These are phyloP conservation scores for Fusarium oxysporum DNA, from an alignment of 2,329 filamentous ascomycete species.

Conservation along the genomic window DNA sequence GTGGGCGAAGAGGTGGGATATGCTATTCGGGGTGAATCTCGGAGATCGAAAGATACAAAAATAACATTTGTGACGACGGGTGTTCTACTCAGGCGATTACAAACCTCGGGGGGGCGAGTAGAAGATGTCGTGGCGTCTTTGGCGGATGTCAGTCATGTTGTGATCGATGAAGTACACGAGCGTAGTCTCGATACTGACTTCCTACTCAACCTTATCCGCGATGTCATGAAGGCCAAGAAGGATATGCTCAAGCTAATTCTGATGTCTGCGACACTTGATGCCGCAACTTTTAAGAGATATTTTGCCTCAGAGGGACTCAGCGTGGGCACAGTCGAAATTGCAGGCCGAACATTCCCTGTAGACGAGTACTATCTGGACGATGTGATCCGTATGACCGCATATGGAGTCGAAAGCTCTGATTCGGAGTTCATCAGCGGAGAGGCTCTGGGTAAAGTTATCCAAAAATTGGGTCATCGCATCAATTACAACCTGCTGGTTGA, in stretches of 20 bases:
- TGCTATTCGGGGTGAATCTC: slow-evolving; percentile 94
- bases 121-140: slow-evolving; percentile 85
- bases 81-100: slow-evolving; percentile 90
- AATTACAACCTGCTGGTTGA: slow-evolving; percentile 90
- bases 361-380: slow-evolving; percentile 91
- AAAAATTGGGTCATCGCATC: slow-evolving; percentile 82
- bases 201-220: slow-evolving; percentile 86
- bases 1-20: slow-evolving; percentile 94
- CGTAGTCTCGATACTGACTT: slow-evolving; percentile 98
- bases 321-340: slow-evolving; percentile 78
- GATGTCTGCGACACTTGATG: slow-evolving; percentile 95
- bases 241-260: slow-evolving; percentile 91
- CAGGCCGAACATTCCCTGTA: slow-evolving; percentile 92
- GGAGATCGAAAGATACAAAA: slow-evolving; percentile 80
- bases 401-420: slow-evolving; percentile 65
- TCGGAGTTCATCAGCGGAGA: slow-evolving; percentile 61
- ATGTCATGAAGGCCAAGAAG: slow-evolving; percentile 86
- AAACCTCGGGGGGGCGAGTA: slow-evolving; percentile 84
- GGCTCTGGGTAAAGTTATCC: slow-evolving; percentile 76
- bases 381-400: slow-evolving; percentile 88
- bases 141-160: slow-evolving; percentile 90
- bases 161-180: slow-evolving; percentile 98
- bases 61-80: slow-evolving; percentile 99
- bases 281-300: slow-evolving; percentile 70
- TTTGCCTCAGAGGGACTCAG: slow-evolving; percentile 82